Evolutionary conservation across 2,329 filamentous ascomycete species (phyloP).

Genomic region (Ophiostoma ulmi): DNA sequence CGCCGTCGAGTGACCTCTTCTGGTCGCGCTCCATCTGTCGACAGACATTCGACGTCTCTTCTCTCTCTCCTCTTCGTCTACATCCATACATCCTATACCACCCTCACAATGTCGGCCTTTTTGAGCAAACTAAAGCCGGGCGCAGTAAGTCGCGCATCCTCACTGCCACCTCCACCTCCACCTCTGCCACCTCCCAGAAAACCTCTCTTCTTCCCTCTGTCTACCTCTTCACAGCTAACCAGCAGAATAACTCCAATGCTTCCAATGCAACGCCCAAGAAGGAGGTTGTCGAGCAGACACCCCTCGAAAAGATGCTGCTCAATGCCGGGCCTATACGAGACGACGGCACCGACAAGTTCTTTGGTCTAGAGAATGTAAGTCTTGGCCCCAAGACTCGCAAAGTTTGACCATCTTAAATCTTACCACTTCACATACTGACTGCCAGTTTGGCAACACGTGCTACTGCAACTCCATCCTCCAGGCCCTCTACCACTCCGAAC

Average conservation of each 20-base stretch:
- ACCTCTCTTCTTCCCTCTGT: neutral
- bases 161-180: too few species aligned
- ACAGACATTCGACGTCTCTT: neutral
- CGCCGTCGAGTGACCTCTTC: slow-evolving; percentile 10
- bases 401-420: neutral
- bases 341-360: slow-evolving; percentile 97
- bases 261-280: slow-evolving; percentile 40
- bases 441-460: slow-evolving; percentile 92
- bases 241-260: slow-evolving; percentile 31
- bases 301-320: slow-evolving; percentile 69
- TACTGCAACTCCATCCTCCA: slow-evolving; percentile 99
- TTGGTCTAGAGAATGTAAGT: slow-evolving; percentile 89
- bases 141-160: slow-evolving; percentile 44
- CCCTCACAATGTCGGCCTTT: slow-evolving; percentile 46
- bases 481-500: slow-evolving; percentile 90
- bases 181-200: too few species aligned
- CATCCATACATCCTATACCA: neutral
- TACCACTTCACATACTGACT: neutral
- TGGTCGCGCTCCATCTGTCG: slow-evolving; percentile 2
- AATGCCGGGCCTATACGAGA: slow-evolving; percentile 73
- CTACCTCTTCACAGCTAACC: neutral
- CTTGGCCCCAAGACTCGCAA: neutral
- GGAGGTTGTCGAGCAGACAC: slow-evolving; percentile 56
- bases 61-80: neutral
- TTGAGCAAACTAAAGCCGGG: slow-evolving; percentile 55